A percentile compares a stretch with the other conserved stretches of the same genome.
These are phyloP conservation scores for Eremochloa ophiuroides DNA, from an alignment of 176 grass and related monocot genomes.

Conservation along the genomic window DNA sequence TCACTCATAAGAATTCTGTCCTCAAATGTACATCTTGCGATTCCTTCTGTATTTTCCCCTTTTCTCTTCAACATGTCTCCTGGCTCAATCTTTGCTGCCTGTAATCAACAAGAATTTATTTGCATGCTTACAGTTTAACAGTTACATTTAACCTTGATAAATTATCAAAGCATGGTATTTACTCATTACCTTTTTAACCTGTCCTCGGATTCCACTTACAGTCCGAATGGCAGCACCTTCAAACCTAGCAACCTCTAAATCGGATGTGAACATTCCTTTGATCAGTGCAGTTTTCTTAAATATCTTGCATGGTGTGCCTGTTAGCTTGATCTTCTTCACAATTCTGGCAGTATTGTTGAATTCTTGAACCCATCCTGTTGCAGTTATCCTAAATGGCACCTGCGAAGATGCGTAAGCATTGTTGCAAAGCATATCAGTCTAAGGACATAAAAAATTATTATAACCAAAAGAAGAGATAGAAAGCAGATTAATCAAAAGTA, in stretches of 20 bases:
- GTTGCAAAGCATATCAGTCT: slow-evolving; percentile 16
- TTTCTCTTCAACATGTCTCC: slow-evolving; percentile 64
- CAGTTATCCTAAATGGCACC: slow-evolving; percentile 77
- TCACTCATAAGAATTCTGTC: slow-evolving; percentile 98
- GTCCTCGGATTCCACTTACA: slow-evolving; percentile 88
- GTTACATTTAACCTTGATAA: neutral
- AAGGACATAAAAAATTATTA: slow-evolving; percentile 5
- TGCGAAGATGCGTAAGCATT: slow-evolving; percentile 36
- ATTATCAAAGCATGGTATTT: slow-evolving; percentile 15
- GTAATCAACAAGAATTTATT: slow-evolving; percentile 25
- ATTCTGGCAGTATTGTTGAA: slow-evolving; percentile 89
- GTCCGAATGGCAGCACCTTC: slow-evolving; percentile 90
- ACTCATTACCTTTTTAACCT: slow-evolving; percentile 91
- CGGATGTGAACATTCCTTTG: slow-evolving; percentile 97
- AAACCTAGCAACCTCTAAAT: slow-evolving; percentile 96
- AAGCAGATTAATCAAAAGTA: neutral
- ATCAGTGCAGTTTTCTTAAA: slow-evolving; percentile 95
- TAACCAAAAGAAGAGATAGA: neutral
- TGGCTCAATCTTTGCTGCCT: slow-evolving; percentile 74
- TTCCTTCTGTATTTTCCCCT: slow-evolving; percentile 73
- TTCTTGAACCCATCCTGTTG: slow-evolving; percentile 87
- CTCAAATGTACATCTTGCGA: slow-evolving; percentile 97
- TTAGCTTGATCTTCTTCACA: slow-evolving; percentile 96
- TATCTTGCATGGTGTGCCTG: slow-evolving; percentile 86
- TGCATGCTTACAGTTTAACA: neutral